Evolutionary conservation across 805 yeast species (phyloP).

Genomic region (Candida broadrunensis): DNA sequence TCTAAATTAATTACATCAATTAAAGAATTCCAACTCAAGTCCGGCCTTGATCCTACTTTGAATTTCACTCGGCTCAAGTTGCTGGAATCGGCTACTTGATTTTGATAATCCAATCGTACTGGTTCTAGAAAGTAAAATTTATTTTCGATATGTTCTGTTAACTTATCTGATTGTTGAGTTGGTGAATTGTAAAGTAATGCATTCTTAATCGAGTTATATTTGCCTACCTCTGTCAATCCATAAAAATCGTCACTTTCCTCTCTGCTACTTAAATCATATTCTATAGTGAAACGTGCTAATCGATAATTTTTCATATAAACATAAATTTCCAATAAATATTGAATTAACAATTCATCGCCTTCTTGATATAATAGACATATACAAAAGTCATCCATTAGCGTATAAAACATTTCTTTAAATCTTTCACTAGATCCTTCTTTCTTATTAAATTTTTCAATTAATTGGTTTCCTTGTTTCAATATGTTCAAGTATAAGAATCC

Average conservation of each 20-base stretch:
- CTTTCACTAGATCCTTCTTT: constrained; percentile 1
- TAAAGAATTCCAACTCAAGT: constrained; percentile 5
- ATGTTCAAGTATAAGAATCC: constrained; percentile 64
- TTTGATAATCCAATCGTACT: constrained; percentile 26
- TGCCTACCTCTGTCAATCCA: constrained; percentile 24
- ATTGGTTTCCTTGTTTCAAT: constrained; percentile 18
- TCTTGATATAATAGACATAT: constrained; percentile 66
- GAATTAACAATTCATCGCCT: constrained; percentile 57
- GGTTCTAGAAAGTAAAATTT: constrained; percentile 27
- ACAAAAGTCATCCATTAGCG: constrained; percentile 60
- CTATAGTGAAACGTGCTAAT: constrained; percentile 55
- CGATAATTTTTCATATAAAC: constrained; percentile 45
- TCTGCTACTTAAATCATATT: constrained; percentile 49
- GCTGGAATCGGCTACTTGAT: constrained; percentile 12
- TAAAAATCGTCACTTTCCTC: constrained; percentile 40
- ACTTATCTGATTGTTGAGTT: not conserved
- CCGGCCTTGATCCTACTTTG: not conserved
- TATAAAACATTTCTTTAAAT: constrained; percentile 34
- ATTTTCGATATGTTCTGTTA: constrained; percentile 1
- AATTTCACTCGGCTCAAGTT: constrained; percentile 8
- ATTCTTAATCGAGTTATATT: not conserved
- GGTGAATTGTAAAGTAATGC: not conserved
- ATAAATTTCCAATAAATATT: constrained; percentile 50
- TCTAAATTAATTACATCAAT: constrained; percentile 31
- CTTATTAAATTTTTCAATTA: constrained; percentile 4